Conservation (phyloP, 352 stramenopile genomes). For the Hyaloperonospora arabidopsidis region DNA sequence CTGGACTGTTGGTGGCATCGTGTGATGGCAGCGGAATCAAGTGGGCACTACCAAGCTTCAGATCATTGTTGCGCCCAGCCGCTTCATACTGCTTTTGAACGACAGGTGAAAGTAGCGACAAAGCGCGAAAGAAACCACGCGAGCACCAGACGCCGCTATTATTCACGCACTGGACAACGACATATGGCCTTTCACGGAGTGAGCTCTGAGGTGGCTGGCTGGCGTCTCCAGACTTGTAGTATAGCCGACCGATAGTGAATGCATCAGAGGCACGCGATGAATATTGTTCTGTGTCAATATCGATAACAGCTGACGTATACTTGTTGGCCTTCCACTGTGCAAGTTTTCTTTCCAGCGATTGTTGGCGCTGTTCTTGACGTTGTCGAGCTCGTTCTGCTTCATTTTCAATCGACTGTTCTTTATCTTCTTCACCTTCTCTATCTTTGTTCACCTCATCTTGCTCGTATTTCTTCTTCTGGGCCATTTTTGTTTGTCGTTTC, state of each 20-base stretch:
- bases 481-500: constrained; percentile 25
- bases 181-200: constrained; percentile 19
- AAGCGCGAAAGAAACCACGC: constrained; percentile 62
- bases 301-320: constrained; percentile 47
- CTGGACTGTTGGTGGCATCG: constrained; percentile 1
- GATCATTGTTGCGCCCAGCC: constrained; percentile 42
- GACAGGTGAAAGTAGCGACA: constrained; percentile 41
- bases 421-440: constrained; percentile 27
- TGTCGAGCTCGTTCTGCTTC: constrained; percentile 36
- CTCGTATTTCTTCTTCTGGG: constrained; percentile 33
- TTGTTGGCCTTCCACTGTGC: constrained; percentile 52
- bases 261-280: constrained; percentile 12
- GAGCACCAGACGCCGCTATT: constrained; percentile 65
- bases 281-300: not conserved
- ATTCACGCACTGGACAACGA: constrained; percentile 74
- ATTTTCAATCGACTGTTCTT: constrained; percentile 27
- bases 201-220: constrained; percentile 30
- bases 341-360: constrained; percentile 40
- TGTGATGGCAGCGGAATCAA: constrained; percentile 38
- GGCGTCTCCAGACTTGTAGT: constrained; percentile 54
- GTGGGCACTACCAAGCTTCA: constrained; percentile 68
- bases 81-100: constrained; percentile 63
- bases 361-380: constrained; percentile 36
- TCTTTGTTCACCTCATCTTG: constrained; percentile 30
- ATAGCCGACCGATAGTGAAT: constrained; percentile 16